Evolutionary conservation across 495 filamentous ascomycete species (phyloP).

Genomic region (Penicillium lagena): DNA sequence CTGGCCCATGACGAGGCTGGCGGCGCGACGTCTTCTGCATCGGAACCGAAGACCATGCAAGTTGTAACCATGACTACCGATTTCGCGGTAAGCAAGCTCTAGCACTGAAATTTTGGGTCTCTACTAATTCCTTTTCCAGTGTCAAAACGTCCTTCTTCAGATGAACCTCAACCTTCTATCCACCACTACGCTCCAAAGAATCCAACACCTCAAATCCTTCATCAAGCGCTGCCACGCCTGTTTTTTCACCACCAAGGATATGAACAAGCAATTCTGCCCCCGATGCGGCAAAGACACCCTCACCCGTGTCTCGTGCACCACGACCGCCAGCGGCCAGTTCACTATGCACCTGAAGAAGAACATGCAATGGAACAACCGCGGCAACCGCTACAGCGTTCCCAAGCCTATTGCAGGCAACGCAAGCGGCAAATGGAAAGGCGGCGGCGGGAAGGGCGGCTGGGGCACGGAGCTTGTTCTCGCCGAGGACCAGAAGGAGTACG

Average conservation of each 20-base stretch:
- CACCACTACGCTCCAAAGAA: constrained; percentile 58
- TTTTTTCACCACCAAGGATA: constrained; percentile 79
- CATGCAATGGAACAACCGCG: constrained; percentile 92
- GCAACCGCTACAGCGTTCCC: constrained; percentile 82
- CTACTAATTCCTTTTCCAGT: constrained; percentile 19
- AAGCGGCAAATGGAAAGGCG: constrained; percentile 64
- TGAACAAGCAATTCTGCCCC: constrained; percentile 87
- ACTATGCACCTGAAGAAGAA: constrained; percentile 87
- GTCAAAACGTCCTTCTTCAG: constrained; percentile 86
- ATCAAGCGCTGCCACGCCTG: constrained; percentile 92
- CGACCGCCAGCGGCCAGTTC: constrained; percentile 72
- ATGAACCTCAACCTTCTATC: constrained; percentile 93
- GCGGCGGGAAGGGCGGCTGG: constrained; percentile 85
- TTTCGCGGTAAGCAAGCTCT: constrained; percentile 62
- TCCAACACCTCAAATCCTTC: constrained; percentile 76
- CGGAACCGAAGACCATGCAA: constrained; percentile 59
- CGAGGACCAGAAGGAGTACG: constrained; percentile 95
- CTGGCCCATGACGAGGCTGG: constrained; percentile 58
- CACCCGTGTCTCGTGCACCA: constrained; percentile 79
- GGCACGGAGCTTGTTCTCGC: constrained; percentile 74
- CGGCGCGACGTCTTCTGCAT: constrained; percentile 31
- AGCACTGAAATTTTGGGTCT: neutral
- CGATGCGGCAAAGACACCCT: constrained; percentile 84
- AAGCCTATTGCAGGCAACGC: constrained; percentile 79
- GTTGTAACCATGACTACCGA: constrained; percentile 87